Evolutionary conservation across 1,284 basidiomycete genomes (phyloP).

Genomic region (Trichosporon coremiiforme): DNA sequence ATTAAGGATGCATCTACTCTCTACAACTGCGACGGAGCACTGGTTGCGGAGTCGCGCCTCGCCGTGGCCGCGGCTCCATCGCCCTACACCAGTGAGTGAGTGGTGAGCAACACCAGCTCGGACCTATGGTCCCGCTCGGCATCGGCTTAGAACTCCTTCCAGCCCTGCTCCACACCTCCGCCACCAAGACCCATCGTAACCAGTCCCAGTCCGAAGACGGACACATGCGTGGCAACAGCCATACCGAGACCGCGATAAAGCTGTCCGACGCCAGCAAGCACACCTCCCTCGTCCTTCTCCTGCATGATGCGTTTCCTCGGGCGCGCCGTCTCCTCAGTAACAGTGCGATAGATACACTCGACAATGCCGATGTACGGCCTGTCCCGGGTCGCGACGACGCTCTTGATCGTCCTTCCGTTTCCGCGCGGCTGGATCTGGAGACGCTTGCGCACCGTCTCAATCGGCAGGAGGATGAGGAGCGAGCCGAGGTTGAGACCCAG

Average conservation of each 20-base stretch:
- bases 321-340: constrained; percentile 83
- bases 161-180: constrained; percentile 70
- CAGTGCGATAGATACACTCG: constrained; percentile 89
- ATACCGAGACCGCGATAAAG: constrained; percentile 87
- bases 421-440: constrained; percentile 75
- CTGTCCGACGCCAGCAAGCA: constrained; percentile 78
- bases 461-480: constrained; percentile 79
- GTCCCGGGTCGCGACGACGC: constrained; percentile 84
- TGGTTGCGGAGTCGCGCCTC: background rate
- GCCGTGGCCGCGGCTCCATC: too few species aligned
- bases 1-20: constrained; percentile 11
- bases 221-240: constrained; percentile 78
- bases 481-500: constrained; percentile 74
- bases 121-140: too few species aligned
- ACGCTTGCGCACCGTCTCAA: constrained; percentile 89
- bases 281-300: constrained; percentile 60
- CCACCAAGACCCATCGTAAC: constrained; percentile 64
- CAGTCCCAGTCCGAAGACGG: constrained; percentile 80
- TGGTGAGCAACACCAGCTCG: too few species aligned
- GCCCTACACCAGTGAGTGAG: too few species aligned
- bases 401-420: constrained; percentile 63
- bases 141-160: constrained; percentile 78
- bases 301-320: constrained; percentile 55
- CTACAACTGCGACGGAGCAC: background rate
- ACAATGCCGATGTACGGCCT: constrained; percentile 87